These are phyloP conservation scores for Cryphonectria parasitica DNA, from an alignment of 2,329 filamentous ascomycete species.

Conservation along the genomic window DNA sequence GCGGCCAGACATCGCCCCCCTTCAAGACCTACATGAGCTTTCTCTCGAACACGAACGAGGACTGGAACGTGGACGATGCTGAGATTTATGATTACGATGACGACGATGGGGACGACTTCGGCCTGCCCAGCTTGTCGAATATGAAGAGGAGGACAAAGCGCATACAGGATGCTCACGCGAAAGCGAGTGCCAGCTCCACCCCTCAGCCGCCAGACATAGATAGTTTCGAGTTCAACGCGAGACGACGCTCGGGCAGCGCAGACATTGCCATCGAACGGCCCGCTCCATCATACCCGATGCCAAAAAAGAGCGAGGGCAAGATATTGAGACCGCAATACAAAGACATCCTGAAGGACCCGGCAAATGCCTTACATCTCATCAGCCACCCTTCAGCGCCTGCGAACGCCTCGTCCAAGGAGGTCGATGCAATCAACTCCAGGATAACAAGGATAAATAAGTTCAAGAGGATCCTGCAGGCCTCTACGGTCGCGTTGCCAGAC, in stretches of 20 bases:
- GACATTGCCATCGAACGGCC: conserved; percentile 93
- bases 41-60: conserved; percentile 78
- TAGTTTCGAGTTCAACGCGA: conserved; percentile 25
- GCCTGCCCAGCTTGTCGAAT: conserved; percentile 86
- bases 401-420: conserved; percentile 79
- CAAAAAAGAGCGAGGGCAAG: conserved; percentile 91
- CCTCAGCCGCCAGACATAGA: conserved; percentile 28
- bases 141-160: conserved; percentile 75
- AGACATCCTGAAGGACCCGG: conserved; percentile 86
- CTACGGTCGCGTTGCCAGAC: conserved; percentile 83
- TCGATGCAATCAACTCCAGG: conserved; percentile 82
- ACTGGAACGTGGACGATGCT: conserved; percentile 76
- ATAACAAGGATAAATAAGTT: conserved; percentile 98
- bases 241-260: conserved; percentile 77
- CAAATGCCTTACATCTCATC: conserved; percentile 93
- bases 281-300: conserved; percentile 79
- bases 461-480: conserved; percentile 91
- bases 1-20: conserved; percentile 64
- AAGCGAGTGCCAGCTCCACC: conserved; percentile 31
- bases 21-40: conserved; percentile 80
- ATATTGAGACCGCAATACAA: conserved; percentile 97
- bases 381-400: conserved; percentile 77
- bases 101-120: conserved; percentile 93
- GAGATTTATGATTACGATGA: conserved; percentile 82
- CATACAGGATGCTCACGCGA: conserved; percentile 51